Conservation (phyloP, 208 protist genomes). For the Porcisia hertigi region DNA sequence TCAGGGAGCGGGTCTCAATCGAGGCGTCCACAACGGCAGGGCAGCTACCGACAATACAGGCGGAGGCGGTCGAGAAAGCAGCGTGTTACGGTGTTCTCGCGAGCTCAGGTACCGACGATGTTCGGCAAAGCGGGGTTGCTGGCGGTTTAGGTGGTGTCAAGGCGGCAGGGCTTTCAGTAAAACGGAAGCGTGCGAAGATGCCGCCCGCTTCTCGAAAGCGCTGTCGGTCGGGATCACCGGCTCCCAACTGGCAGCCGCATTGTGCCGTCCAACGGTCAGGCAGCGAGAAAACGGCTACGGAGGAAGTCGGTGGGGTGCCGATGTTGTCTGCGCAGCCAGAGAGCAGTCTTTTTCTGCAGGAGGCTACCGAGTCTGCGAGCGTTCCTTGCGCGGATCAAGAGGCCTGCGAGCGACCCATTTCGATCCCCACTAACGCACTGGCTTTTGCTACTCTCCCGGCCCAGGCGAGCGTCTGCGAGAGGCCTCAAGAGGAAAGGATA, state of each 20-base stretch:
- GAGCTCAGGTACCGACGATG: neutral
- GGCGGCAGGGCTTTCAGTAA: neutral
- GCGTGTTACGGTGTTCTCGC: neutral
- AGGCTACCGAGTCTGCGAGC: neutral
- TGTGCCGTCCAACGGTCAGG: neutral
- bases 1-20: neutral
- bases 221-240: neutral
- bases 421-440: neutral
- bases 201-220: conserved; percentile 17
- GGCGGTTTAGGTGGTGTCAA: no score
- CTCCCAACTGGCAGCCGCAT: neutral
- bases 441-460: neutral
- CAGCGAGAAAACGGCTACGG: neutral
- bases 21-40: neutral
- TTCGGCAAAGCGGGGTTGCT: neutral
- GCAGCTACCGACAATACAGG: neutral
- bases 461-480: neutral
- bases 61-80: neutral
- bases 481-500: neutral
- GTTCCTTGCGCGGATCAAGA: neutral
- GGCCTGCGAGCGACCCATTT: neutral
- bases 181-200: neutral
- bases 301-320: neutral
- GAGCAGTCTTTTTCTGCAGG: neutral
- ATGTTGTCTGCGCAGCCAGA: neutral